Percentiles rank a stretch among this genome's conserved stretches.
phyloP scores from a whole-genome alignment of 2,329 filamentous ascomycete genomes.

The Sporothrix mexicana region DNA sequence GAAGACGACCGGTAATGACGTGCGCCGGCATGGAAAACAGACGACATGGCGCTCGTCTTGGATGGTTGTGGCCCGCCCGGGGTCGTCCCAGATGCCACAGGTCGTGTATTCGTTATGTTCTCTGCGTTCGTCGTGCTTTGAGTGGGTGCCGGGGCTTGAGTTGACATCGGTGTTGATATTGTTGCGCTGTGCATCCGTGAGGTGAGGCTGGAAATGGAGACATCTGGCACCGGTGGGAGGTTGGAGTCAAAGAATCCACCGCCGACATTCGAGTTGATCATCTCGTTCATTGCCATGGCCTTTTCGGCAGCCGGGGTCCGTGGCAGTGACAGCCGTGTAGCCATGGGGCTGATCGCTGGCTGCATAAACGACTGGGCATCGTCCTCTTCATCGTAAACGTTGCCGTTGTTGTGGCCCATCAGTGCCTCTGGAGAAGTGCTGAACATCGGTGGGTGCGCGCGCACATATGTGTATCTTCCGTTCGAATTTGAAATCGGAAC shows the following conservation, averaged over 20 bases:
- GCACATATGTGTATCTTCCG: neutral
- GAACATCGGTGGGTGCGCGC: neutral
- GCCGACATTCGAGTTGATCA: neutral
- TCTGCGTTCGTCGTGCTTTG: too few relatives aligned
- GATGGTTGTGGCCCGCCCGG: neutral
- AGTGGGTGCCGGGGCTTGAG: slow-evolving; percentile 40
- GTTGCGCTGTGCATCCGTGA: slow-evolving; percentile 26
- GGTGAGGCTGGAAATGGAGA: neutral
- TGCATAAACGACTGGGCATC: slow-evolving; percentile 66
- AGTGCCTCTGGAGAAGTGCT: neutral
- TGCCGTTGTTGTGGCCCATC: slow-evolving; percentile 45
- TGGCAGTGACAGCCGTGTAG: slow-evolving; percentile 60
- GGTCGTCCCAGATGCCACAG: slow-evolving; percentile 37
- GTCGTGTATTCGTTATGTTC: too few relatives aligned
- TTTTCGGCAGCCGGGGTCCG: slow-evolving; percentile 64
- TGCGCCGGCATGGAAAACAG: slow-evolving; percentile 29
- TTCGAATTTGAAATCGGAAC: too few relatives aligned
- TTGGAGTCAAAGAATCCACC: slow-evolving; percentile 44
- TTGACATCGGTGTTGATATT: slow-evolving; percentile 50
- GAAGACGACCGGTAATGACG: slow-evolving; percentile 59
- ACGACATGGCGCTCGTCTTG: slow-evolving; percentile 28
- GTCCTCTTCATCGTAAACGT: slow-evolving; percentile 55
- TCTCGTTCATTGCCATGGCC: slow-evolving; percentile 57
- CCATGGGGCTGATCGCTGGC: slow-evolving; percentile 62
- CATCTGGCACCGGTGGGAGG: neutral